phyloP scores from a whole-genome alignment of 2,329 filamentous ascomycete species.

The Aspergillus felis region DNA sequence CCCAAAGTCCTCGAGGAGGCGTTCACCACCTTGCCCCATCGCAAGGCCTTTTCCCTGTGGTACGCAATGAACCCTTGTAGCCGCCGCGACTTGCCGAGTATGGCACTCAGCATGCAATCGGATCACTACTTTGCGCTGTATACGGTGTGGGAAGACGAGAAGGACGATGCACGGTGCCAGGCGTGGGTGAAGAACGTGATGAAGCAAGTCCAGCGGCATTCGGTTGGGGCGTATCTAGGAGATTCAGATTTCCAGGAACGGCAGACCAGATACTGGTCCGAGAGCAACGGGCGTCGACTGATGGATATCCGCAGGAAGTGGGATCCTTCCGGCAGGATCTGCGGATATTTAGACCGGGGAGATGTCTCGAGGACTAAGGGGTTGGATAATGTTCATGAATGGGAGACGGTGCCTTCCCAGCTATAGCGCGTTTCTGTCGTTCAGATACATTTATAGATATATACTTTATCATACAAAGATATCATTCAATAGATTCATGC shows the following conservation, averaged over 20 bases:
- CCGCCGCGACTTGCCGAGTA: slow-evolving; percentile 41
- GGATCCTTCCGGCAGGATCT: slow-evolving; percentile 25
- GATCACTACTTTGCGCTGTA: slow-evolving; percentile 57
- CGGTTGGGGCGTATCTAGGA: slow-evolving; percentile 52
- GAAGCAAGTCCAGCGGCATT: slow-evolving; percentile 36
- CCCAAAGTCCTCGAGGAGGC: slow-evolving; percentile 42
- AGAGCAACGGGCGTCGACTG: slow-evolving; percentile 39
- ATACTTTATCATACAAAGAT: too few relatives aligned
- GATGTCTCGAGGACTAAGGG: slow-evolving; percentile 43
- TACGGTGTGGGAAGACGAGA: slow-evolving; percentile 46
- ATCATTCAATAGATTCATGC: too few relatives aligned
- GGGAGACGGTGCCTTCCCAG: slow-evolving; percentile 8
- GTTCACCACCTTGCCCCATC: slow-evolving; percentile 47
- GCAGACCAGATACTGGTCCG: slow-evolving; percentile 47
- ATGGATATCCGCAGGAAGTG: slow-evolving; percentile 34
- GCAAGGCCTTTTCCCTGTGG: slow-evolving; percentile 48
- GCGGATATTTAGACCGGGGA: slow-evolving; percentile 46
- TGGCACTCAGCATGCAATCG: slow-evolving; percentile 53
- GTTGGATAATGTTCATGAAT: slow-evolving; percentile 42
- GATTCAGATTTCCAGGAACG: slow-evolving; percentile 52
- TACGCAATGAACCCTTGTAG: slow-evolving; percentile 51
- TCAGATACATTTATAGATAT: too few relatives aligned
- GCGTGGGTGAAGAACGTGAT: slow-evolving; percentile 46
- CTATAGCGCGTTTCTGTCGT: not conserved
- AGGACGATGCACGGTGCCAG: slow-evolving; percentile 44